Base-by-base conservation (phyloP, 2,329 filamentous ascomycete genomes). In the Dothideomycetes sp. region DNA sequence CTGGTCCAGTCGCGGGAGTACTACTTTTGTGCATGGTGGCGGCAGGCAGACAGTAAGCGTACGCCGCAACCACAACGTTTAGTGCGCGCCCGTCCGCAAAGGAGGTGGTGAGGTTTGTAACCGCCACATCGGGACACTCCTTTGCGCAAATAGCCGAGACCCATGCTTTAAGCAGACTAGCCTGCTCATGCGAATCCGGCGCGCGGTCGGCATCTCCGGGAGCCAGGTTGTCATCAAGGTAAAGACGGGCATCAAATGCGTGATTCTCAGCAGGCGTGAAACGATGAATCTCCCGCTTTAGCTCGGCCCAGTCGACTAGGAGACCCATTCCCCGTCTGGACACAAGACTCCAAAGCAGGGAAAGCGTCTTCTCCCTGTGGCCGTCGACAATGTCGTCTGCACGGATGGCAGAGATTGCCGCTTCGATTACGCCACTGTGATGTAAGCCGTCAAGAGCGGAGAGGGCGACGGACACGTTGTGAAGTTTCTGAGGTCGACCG, bases 331-430 rank as follows among this genome's bases (percentile, higher is more conserved):
- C 74, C 59, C 69, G 73, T 53, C 67, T 68, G 31, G 70, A 70
- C 29, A 79, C 68, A 16, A 81, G 59, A 3, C 64, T 62, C 75
- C 75, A 79, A 4, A 81, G 61, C 8, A 80, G 59, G 4, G 66
- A 68, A 33, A 81, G 62, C 0, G 75, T 80, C 55, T 75, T 79
- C 49, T 81, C 76, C 7, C 77, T 69, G 48, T 79, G 74, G 2
- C 77, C 77, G 47, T 79, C 69, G 5, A 81, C 73, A 34, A 81
- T 70, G 40, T 80, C 73, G 30, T 73, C 69, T 0, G 75, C 65
- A 11, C 57, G 63, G 27, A 77, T 57, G 24, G 63, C 60, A 16
- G 58, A 54, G 4, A 65, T 52, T 10, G 69, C 54, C 19, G 59
- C 60, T 10, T 54, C 49, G 22, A 12, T 27, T 12, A 27, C 7